phyloP scores from a whole-genome alignment of 2,329 filamentous ascomycete species.

The Dactylella cylindrospora region DNA sequence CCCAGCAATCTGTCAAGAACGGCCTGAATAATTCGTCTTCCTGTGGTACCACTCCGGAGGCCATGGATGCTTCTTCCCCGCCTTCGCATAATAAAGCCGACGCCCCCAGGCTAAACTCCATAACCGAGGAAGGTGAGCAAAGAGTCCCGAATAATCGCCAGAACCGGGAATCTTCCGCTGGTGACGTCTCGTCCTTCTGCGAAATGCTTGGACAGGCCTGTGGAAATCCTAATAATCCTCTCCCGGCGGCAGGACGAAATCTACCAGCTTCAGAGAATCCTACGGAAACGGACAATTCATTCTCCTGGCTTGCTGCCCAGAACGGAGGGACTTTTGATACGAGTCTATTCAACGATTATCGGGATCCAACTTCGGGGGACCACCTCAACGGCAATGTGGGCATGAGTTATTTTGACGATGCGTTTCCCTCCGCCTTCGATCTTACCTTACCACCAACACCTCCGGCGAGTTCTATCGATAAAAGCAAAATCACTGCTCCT shows the following conservation, averaged over 20 bases:
- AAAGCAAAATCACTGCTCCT: slow-evolving; percentile 45
- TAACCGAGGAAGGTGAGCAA: slow-evolving; percentile 45
- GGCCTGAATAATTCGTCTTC: slow-evolving; percentile 47
- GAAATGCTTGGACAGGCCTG: slow-evolving; percentile 62
- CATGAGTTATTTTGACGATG: slow-evolving; percentile 69
- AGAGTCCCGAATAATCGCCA: slow-evolving; percentile 34
- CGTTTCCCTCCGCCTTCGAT: slow-evolving; percentile 68
- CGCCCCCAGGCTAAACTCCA: slow-evolving; percentile 37
- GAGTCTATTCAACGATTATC: slow-evolving; percentile 85
- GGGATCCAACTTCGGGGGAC: slow-evolving; percentile 72
- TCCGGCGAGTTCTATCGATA: slow-evolving; percentile 54
- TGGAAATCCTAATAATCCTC: slow-evolving; percentile 58
- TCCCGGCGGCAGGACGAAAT: slow-evolving; percentile 55
- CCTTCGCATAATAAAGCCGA: slow-evolving; percentile 37
- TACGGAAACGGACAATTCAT: slow-evolving; percentile 45
- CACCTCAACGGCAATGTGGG: slow-evolving; percentile 74
- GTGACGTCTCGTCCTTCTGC: slow-evolving; percentile 55
- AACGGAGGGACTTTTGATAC: slow-evolving; percentile 77
- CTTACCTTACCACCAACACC: slow-evolving; percentile 80
- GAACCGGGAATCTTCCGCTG: slow-evolving; percentile 48
- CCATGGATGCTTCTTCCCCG: slow-evolving; percentile 45
- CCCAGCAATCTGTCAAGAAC: slow-evolving; percentile 52
- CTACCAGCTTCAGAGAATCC: neutral
- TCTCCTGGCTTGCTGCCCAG: slow-evolving; percentile 57
- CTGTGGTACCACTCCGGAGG: slow-evolving; percentile 49